Percentiles rank a stretch among this genome's conserved stretches.
Evolutionary conservation across 805 yeast genomes (phyloP).

Genomic region (Yarrowia keelungensis): DNA sequence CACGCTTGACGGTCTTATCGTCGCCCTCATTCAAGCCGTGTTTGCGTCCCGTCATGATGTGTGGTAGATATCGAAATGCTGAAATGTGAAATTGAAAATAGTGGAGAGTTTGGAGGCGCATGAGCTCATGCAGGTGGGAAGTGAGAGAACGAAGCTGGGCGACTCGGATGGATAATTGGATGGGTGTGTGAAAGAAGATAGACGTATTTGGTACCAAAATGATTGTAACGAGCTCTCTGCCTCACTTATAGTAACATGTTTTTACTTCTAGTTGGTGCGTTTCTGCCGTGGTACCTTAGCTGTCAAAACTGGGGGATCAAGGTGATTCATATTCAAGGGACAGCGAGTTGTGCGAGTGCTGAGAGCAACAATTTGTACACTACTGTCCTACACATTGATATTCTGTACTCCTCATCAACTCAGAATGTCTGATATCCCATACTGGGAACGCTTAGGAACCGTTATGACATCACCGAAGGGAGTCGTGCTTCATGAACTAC

Average conservation of each 20-base stretch:
- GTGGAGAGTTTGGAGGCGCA: constrained; percentile 28
- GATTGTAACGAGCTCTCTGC: background rate
- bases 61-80: background rate
- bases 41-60: constrained; percentile 35
- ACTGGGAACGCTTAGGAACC: no score
- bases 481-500: no score
- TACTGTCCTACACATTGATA: no score
- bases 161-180: background rate
- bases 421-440: no score
- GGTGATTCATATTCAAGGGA: no score
- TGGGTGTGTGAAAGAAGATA: background rate
- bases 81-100: constrained; percentile 3
- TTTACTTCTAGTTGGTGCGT: no score
- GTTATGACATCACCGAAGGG: no score
- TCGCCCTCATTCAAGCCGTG: constrained; percentile 22
- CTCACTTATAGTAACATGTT: background rate
- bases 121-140: background rate
- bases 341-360: no score
- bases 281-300: no score
- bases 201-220: background rate
- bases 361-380: no score
- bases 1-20: constrained; percentile 21
- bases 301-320: no score
- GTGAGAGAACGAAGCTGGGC: background rate
- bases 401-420: no score